Conservation (phyloP, 257 asterid species). For the Jasminum sambac region DNA sequence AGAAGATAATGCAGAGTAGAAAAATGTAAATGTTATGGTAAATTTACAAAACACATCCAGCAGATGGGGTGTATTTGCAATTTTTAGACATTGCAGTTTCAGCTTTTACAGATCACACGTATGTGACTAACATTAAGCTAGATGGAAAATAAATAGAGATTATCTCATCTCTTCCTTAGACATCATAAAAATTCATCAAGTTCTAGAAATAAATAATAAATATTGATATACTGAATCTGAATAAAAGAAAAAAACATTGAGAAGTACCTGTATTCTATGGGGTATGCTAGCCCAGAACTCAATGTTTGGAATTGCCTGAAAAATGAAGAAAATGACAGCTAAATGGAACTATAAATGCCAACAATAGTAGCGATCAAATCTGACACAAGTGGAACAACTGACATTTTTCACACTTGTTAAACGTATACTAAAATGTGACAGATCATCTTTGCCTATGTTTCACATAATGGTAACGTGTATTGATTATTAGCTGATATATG, state of each 20-base stretch:
- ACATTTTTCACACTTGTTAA: neutral
- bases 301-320: constrained; percentile 84
- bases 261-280: constrained; percentile 69
- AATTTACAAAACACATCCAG: neutral
- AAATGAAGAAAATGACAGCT: constrained; percentile 25
- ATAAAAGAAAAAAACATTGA: neutral
- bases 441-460: neutral
- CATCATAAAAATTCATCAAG: constrained; percentile 1
- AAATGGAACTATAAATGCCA: constrained; percentile 8
- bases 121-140: too few relatives aligned
- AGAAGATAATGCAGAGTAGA: neutral
- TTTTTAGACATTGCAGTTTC: too few relatives aligned
- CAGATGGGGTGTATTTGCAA: too few relatives aligned
- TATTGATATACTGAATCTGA: constrained; percentile 6
- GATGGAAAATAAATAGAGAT: too few relatives aligned
- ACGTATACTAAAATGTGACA: neutral
- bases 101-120: too few relatives aligned
- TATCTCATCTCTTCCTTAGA: too few relatives aligned
- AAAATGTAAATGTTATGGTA: neutral
- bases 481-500: neutral
- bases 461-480: neutral
- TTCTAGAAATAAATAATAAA: constrained; percentile 6
- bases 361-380: constrained; percentile 14
- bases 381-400: neutral
- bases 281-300: constrained; percentile 94